These are phyloP conservation scores for Achlya hypogyna DNA, from an alignment of 352 stramenopile genomes.

Conservation along the genomic window DNA sequence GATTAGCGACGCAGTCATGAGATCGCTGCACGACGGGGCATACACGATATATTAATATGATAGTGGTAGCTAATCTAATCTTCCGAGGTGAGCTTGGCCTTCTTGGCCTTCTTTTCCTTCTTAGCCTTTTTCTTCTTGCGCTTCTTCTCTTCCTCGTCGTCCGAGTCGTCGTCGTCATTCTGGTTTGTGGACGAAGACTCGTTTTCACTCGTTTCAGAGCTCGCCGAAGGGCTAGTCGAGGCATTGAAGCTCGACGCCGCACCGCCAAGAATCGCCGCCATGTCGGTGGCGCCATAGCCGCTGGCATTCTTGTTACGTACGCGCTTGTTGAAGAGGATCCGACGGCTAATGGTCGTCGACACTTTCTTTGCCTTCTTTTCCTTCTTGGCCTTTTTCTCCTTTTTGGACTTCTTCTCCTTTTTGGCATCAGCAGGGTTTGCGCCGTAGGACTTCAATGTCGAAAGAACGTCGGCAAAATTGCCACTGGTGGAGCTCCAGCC, in stretches of 20 bases:
- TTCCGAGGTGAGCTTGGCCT: conserved; percentile 1
- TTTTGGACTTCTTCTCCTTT: conserved; percentile 51
- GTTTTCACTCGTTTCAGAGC: neutral
- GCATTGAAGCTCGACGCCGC: conserved; percentile 31
- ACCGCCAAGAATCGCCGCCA: conserved; percentile 78
- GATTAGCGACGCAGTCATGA: no score
- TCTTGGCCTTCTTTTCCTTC: conserved; percentile 20
- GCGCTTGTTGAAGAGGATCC: conserved; percentile 73
- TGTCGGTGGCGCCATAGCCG: conserved; percentile 67
- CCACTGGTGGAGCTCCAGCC: conserved; percentile 70
- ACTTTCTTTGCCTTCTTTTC: conserved; percentile 36
- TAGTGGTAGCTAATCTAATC: neutral
- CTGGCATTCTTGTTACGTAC: conserved; percentile 83
- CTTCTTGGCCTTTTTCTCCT: conserved; percentile 36
- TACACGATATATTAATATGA: conserved; percentile 1
- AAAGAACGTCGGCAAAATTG: conserved; percentile 78
- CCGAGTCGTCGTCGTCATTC: neutral
- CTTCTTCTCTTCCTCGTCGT: conserved; percentile 13
- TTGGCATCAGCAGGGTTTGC: conserved; percentile 26
- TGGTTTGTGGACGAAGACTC: neutral
- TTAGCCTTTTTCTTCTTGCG: conserved; percentile 13
- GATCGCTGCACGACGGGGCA: neutral
- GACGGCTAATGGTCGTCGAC: conserved; percentile 37
- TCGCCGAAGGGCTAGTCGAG: neutral
- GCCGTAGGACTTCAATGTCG: conserved; percentile 70